These are phyloP conservation scores for Candida ovalis DNA, from an alignment of 805 yeast genomes.

Conservation along the genomic window DNA sequence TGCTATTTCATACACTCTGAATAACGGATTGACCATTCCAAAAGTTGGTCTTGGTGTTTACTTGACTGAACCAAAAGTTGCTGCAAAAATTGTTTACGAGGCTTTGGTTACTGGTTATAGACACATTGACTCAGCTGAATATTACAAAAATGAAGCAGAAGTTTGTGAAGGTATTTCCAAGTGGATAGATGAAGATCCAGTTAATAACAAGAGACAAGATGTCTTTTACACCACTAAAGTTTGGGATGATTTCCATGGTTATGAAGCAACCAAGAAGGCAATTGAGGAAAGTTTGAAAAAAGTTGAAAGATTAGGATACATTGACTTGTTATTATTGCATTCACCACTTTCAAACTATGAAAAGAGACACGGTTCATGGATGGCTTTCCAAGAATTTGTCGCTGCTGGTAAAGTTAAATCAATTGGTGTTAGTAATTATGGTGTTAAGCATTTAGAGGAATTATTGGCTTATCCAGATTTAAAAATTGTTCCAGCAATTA, in stretches of 20 bases:
- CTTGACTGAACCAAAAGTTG: slow-evolving; percentile 35
- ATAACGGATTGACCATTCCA: slow-evolving; percentile 53
- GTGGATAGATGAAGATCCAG: slow-evolving; percentile 33
- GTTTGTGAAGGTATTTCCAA: slow-evolving; percentile 54
- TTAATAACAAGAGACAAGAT: slow-evolving; percentile 31
- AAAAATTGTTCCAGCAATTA: slow-evolving; percentile 40
- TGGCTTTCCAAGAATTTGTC: slow-evolving; percentile 54
- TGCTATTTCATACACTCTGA: slow-evolving; percentile 31
- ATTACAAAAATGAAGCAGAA: slow-evolving; percentile 62
- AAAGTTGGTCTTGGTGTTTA: slow-evolving; percentile 56
- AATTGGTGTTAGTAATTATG: slow-evolving; percentile 66
- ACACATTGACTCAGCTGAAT: slow-evolving; percentile 69
- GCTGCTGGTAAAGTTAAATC: slow-evolving; percentile 44
- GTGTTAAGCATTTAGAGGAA: slow-evolving; percentile 53
- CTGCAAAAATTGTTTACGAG: slow-evolving; percentile 44
- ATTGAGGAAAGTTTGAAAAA: slow-evolving; percentile 40
- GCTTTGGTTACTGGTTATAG: slow-evolving; percentile 69
- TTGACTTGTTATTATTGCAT: slow-evolving; percentile 53
- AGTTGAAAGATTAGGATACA: slow-evolving; percentile 43
- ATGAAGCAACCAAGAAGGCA: slow-evolving; percentile 38
- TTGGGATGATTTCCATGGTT: slow-evolving; percentile 29
- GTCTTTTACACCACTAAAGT: slow-evolving; percentile 41
- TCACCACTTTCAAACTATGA: slow-evolving; percentile 44
- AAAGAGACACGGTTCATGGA: slow-evolving; percentile 47
- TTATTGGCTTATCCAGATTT: slow-evolving; percentile 44